Base-by-base conservation (phyloP, 2,329 filamentous ascomycete genomes). In the Penicillium sp. region DNA sequence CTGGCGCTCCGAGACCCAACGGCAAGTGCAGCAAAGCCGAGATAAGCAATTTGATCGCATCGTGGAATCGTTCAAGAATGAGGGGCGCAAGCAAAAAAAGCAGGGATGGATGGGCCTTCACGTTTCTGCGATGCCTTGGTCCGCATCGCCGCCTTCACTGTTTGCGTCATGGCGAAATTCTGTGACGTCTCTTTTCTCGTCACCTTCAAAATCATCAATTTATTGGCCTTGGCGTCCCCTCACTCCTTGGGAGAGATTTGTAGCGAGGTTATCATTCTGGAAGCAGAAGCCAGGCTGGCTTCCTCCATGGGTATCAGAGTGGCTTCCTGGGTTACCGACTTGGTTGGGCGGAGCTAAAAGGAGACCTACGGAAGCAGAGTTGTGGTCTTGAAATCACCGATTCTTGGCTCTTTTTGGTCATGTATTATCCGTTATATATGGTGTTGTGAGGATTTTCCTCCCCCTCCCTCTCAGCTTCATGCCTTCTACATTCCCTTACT, bases 41-140 rank as follows among this genome's bases (percentile, higher is more conserved):
- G 72, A 74, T 5, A 65, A 57, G 31, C 66, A 74, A 31, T 69
- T 76, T 28, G 72, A 75, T 37, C 68, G 66, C 10, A 71, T 75
- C 26, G 55, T 76, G 9, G 64, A 73, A 33, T 58, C 62, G 1
- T 65, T 76, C 41, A 63, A 61, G 49, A 65, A 64, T 19, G 62
- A 73, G 28, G 64, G 58, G 0, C 19, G 26, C 7, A 52, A 56
- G 2, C 54, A 57, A 28, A 59, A 58, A 36, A 59, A 63, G 19
- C 37, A 31, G 4, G 45, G 52, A 3, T 61, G 58, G 61, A 56
- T 41, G 12, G 41, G 49, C n/a, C n/a, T 59, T 7, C 9, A 57
- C 14, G 40, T 58, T 25, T 47, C 26, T 26, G 40, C 47, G 11
- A n/a, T 46, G 10, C 48, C 54, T 12, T 49, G 46, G 30, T 38